Evolutionary conservation across 345 rosid species (phyloP).

Genomic region (Passiflora organensis): DNA sequence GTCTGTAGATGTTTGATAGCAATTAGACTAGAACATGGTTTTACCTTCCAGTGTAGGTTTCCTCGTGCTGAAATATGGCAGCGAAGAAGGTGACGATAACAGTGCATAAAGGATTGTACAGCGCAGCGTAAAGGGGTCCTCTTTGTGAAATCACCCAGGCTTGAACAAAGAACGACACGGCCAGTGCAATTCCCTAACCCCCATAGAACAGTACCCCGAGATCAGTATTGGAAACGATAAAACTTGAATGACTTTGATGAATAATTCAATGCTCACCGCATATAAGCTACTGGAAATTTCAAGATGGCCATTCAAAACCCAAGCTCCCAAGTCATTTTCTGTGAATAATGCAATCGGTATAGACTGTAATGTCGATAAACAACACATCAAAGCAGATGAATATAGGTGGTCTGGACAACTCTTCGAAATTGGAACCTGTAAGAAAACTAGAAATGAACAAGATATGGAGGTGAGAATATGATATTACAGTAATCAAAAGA

Average conservation of each 20-base stretch:
- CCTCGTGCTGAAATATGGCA: slow-evolving; percentile 20
- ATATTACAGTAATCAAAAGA: too few relatives aligned
- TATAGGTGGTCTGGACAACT: slow-evolving; percentile 45
- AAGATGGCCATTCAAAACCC: slow-evolving; percentile 16
- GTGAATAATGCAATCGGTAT: background rate
- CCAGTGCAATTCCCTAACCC: background rate
- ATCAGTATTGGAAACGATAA: background rate
- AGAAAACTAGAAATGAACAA: background rate
- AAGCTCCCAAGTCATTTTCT: slow-evolving; percentile 7
- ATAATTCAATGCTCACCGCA: background rate
- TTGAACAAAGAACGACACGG: slow-evolving; percentile 42
- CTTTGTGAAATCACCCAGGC: slow-evolving; percentile 34
- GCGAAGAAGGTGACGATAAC: slow-evolving; percentile 25
- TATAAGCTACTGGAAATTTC: slow-evolving; percentile 7
- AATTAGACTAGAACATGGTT: background rate
- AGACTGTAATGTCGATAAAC: slow-evolving; percentile 41
- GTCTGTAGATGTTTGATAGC: too few relatives aligned
- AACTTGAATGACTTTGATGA: background rate
- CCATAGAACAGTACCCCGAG: background rate
- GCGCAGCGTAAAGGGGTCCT: slow-evolving; percentile 15
- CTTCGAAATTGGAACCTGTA: slow-evolving; percentile 42
- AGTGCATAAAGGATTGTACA: slow-evolving; percentile 23
- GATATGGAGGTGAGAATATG: too few relatives aligned
- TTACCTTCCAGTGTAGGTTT: slow-evolving; percentile 12
- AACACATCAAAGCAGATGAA: slow-evolving; percentile 51